phyloP scores from a whole-genome alignment of 2,329 filamentous ascomycete genomes.

The Diplodia scrobiculata region DNA sequence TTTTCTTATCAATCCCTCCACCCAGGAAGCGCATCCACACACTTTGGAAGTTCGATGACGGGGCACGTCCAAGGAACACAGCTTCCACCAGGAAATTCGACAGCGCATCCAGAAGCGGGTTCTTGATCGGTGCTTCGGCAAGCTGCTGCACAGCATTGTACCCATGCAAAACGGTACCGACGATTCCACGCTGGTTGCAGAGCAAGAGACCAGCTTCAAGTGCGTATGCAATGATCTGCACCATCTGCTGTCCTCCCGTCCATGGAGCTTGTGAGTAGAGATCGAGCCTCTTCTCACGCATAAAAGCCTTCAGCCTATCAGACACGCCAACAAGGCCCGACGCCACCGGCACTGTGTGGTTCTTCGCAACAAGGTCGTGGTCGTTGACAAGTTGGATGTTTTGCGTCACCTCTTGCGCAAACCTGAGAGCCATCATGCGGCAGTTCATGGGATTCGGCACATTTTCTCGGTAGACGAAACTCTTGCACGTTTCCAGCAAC shows the following conservation, averaged over 20 bases:
- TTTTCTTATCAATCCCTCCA: slow-evolving; percentile 6
- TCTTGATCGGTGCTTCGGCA: slow-evolving; percentile 2
- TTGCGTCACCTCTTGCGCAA: slow-evolving; percentile 15
- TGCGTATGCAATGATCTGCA: not conserved
- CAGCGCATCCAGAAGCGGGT: slow-evolving; percentile 12
- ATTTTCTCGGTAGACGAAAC: not conserved
- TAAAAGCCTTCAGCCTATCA: slow-evolving; percentile 8
- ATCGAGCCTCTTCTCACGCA: slow-evolving; percentile 5
- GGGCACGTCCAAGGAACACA: slow-evolving; percentile 11
- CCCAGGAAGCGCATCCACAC: slow-evolving; percentile 18
- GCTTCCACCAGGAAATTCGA: slow-evolving; percentile 20
- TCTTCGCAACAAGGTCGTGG: slow-evolving; percentile 10
- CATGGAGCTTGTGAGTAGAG: slow-evolving; percentile 27
- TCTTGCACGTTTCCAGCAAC: slow-evolving; percentile 14
- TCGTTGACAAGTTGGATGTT: slow-evolving; percentile 10
- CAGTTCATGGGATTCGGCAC: slow-evolving; percentile 10
- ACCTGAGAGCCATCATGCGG: slow-evolving; percentile 21
- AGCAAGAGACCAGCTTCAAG: slow-evolving; percentile 11
- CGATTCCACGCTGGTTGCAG: slow-evolving; percentile 25
- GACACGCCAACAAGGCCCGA: slow-evolving; percentile 8
- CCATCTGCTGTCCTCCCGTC: slow-evolving; percentile 23
- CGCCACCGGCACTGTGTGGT: not conserved
- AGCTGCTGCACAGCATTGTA: slow-evolving; percentile 28
- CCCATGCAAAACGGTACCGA: slow-evolving; percentile 13
- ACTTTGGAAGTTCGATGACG: slow-evolving; percentile 7